Evolutionary conservation across 805 yeast species (phyloP).

Genomic region (Metschnikowia koreensis): DNA sequence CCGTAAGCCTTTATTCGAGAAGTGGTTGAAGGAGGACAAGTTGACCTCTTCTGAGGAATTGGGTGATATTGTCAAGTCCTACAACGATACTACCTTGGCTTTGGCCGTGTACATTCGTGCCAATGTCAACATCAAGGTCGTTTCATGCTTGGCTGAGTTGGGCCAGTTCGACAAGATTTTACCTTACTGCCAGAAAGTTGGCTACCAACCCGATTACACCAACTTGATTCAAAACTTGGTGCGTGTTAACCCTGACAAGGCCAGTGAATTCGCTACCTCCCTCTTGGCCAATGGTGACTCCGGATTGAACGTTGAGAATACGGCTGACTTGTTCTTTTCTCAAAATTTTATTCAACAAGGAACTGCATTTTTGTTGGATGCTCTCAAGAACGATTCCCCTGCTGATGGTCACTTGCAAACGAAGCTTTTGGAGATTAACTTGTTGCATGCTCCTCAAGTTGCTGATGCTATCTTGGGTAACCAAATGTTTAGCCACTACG

Average conservation of each 20-base stretch:
- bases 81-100: conserved; percentile 75
- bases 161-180: conserved; percentile 95
- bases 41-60: conserved; percentile 93
- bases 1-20: conserved; percentile 88
- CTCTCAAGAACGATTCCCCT: conserved; percentile 88
- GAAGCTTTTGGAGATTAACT: conserved; percentile 85
- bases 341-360: conserved; percentile 97
- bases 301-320: conserved; percentile 73
- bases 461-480: conserved; percentile 98
- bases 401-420: conserved; percentile 96
- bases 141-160: conserved; percentile 86
- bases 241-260: conserved; percentile 95
- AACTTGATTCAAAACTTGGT: conserved; percentile 86
- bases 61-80: conserved; percentile 92
- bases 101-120: conserved; percentile 88
- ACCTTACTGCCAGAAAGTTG: conserved; percentile 89
- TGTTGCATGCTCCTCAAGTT: conserved; percentile 97
- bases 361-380: conserved; percentile 94
- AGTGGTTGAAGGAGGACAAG: conserved; percentile 95
- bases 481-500: conserved; percentile 93
- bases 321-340: conserved; percentile 90
- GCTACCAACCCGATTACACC: conserved; percentile 85
- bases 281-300: conserved; percentile 62
- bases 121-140: conserved; percentile 81
- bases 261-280: conserved; percentile 93